These are phyloP conservation scores for Tuber melanosporum DNA, from an alignment of 495 filamentous ascomycete genomes.

Conservation along the genomic window DNA sequence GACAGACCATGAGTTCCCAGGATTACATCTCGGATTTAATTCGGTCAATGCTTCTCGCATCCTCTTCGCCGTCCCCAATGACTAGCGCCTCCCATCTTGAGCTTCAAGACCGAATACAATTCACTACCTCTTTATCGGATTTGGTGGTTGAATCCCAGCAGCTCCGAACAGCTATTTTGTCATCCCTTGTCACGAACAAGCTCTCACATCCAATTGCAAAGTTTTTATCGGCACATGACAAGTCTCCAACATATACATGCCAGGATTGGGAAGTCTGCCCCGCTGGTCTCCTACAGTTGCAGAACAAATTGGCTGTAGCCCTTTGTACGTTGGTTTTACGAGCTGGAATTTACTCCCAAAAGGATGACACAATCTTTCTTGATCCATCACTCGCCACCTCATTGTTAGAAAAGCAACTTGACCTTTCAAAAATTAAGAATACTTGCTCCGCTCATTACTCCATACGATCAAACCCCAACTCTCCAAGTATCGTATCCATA, in stretches of 20 bases:
- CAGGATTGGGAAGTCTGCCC: conserved; percentile 34
- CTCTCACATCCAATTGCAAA: conserved; percentile 18
- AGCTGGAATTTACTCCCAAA: conserved; percentile 22
- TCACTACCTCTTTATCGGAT: conserved; percentile 23
- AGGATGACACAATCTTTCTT: conserved; percentile 20
- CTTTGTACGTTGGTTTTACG: conserved; percentile 32
- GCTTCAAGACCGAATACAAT: conserved; percentile 20
- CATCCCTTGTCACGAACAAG: conserved; percentile 22
- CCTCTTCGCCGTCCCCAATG: conserved; percentile 19
- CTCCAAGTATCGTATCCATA: conserved; percentile 23
- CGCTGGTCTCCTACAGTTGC: conserved; percentile 13
- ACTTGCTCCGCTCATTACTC: conserved; percentile 18
- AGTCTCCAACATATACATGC: conserved; percentile 23
- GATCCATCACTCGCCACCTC: conserved; percentile 24
- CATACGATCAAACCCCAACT: conserved; percentile 8
- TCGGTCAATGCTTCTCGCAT: conserved; percentile 16
- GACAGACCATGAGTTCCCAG: conserved; percentile 15
- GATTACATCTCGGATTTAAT: conserved; percentile 24
- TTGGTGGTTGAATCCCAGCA: conserved; percentile 21
- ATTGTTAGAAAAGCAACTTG: conserved; percentile 29
- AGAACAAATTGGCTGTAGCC: conserved; percentile 21
- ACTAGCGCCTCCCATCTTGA: conserved; percentile 8
- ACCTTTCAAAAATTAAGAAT: conserved; percentile 10
- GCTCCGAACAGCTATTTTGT: conserved; percentile 26
- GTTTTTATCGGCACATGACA: conserved; percentile 22